Base-by-base conservation (phyloP, 345 rosid genomes). In the Kernera saxatilis region DNA sequence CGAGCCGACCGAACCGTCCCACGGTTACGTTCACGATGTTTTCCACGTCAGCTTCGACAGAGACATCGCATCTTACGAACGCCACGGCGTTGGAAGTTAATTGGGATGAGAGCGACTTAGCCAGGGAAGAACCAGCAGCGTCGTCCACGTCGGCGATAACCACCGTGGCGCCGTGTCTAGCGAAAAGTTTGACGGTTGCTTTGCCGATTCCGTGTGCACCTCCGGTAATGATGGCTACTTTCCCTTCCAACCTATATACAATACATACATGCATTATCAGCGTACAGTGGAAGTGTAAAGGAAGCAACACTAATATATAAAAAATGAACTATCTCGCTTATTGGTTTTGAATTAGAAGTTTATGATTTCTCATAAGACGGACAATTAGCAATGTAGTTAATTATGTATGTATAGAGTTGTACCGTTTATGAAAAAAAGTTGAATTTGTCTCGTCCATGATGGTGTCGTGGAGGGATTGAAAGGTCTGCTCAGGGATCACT, bases 131-230 rank as follows among this genome's bases (percentile, higher is more conserved):
- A 18, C 98, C 93, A 0, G 77, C 78, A 0, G 53, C 55, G 27
- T 84, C 86, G 19, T 93, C 88, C 18, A 93, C 75, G 54, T 93
- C 98, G 1, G 89, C 98, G 0, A 93, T 82, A 2, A 90, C 85
- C 0, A 90, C 95, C 44, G 73, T 88, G 21, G 98, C 97, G 5
- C 98, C 97, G 12, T 90, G 93, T 57, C 77, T 78, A 1, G 83
- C 79, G 5, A 93, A 93, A 8, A 93, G 73, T 39, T 74, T 77
- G 13, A 76, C 93, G 0, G 93, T 83, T 1, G 88, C 90, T 75
- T 87, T 93, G 32, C 97, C 97, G 8, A 93, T 93, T 9, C 98
- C 98, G 12, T 83, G 80, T 0, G 91, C 96, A 0, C 97, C 96
- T 9, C 97, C 98, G 1, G 98, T 93, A 15, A 90, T 78, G 11